Evolutionary conservation across 2,329 filamentous ascomycete genomes (phyloP).

Genomic region (Xylaria sp.): DNA sequence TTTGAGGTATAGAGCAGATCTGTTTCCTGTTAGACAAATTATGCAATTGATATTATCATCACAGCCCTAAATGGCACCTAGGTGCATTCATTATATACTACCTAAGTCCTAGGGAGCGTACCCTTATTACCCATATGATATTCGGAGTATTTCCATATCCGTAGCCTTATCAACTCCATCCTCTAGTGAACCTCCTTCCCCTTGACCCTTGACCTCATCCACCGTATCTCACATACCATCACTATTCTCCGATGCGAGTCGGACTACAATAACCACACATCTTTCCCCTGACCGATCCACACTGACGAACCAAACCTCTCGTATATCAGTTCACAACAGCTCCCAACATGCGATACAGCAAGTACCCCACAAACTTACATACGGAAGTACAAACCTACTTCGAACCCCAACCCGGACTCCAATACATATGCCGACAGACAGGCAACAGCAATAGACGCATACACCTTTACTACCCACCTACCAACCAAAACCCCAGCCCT

Average conservation of each 20-base stretch:
- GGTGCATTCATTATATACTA: neutral
- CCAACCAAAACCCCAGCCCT: neutral
- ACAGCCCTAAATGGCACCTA: neutral
- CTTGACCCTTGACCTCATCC: neutral
- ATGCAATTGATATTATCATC: neutral
- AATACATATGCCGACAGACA: neutral
- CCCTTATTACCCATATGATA: neutral
- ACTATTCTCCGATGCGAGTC: neutral
- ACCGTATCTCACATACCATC: neutral
- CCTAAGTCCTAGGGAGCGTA: neutral
- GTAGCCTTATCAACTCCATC: neutral
- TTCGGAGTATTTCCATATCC: neutral
- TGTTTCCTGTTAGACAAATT: neutral
- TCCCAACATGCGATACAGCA: neutral
- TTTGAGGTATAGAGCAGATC: neutral
- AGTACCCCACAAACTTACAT: neutral
- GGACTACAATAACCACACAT: neutral
- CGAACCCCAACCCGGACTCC: neutral
- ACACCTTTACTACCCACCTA: neutral
- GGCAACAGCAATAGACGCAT: neutral
- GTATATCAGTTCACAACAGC: neutral
- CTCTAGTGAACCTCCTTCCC: neutral
- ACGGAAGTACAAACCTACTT: neutral
- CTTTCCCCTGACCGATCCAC: neutral
- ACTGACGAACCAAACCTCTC: neutral